Percentiles rank a stretch among this genome's conserved stretches.
Evolutionary conservation across 768 basidiomycete species (phyloP).

Genomic region (Russula brevipes): DNA sequence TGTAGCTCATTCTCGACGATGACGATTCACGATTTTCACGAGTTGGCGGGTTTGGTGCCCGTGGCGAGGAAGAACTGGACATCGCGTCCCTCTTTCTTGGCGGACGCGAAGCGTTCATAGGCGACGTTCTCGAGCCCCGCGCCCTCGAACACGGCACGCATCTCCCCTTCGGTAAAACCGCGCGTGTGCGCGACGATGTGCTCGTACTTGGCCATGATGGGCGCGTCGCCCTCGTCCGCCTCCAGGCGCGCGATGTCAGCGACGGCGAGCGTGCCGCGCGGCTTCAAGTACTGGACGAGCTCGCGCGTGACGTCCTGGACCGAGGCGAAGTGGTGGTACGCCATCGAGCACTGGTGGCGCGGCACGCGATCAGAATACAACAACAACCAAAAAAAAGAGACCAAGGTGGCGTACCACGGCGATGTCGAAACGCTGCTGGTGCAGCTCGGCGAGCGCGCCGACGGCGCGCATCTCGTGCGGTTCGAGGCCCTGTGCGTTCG

Average conservation of each 20-base stretch:
- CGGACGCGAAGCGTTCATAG: constrained; percentile 24
- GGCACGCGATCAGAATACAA: too few species aligned
- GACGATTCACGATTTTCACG: background rate
- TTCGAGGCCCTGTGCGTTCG: constrained; percentile 55
- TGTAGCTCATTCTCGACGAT: too few species aligned
- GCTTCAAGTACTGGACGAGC: constrained; percentile 55
- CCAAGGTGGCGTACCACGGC: constrained; percentile 47
- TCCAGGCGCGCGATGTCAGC: constrained; percentile 37
- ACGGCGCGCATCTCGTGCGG: constrained; percentile 64
- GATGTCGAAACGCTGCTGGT: constrained; percentile 60
- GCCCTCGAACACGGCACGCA: constrained; percentile 45
- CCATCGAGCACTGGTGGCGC: constrained; percentile 57
- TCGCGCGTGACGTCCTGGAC: constrained; percentile 46
- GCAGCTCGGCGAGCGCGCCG: constrained; percentile 46
- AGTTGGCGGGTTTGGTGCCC: constrained; percentile 3
- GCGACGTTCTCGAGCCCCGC: constrained; percentile 48
- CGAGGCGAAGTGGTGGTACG: constrained; percentile 60
- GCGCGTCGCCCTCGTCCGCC: constrained; percentile 18
- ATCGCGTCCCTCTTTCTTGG: constrained; percentile 9
- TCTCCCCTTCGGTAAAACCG: constrained; percentile 49
- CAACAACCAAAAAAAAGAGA: too few species aligned
- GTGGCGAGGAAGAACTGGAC: constrained; percentile 18
- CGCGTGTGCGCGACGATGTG: constrained; percentile 49
- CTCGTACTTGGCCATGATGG: constrained; percentile 33
- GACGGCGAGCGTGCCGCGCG: constrained; percentile 55